Evolutionary conservation across 495 filamentous ascomycete species (phyloP).

Genomic region (Xylaria palmicola): DNA sequence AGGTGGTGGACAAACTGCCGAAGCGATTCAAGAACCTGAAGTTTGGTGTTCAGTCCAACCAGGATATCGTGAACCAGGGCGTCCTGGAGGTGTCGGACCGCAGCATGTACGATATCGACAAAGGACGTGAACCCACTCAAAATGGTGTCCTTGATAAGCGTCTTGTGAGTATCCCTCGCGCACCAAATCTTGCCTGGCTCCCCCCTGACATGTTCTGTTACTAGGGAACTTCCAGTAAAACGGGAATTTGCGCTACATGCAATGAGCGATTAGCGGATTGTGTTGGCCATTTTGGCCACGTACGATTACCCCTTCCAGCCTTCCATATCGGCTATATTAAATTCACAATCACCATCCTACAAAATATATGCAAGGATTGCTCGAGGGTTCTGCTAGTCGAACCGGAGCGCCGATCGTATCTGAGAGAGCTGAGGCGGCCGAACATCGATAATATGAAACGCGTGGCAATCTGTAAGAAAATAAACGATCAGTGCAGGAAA

Average conservation of each 20-base stretch:
- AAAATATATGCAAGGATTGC: constrained; percentile 92
- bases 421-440: constrained; percentile 76
- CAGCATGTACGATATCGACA: constrained; percentile 82
- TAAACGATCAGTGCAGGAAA: constrained; percentile 87
- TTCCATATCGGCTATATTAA: constrained; percentile 97
- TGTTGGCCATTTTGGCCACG: constrained; percentile 93
- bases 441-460: constrained; percentile 83
- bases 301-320: constrained; percentile 81
- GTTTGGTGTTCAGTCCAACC: constrained; percentile 90
- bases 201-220: constrained; percentile 22
- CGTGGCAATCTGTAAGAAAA: constrained; percentile 74
- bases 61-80: constrained; percentile 91
- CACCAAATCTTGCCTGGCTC: neutral
- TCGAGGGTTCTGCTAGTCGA: constrained; percentile 76
- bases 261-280: constrained; percentile 72
- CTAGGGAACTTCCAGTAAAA: constrained; percentile 77
- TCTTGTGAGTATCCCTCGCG: constrained; percentile 48
- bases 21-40: constrained; percentile 91
- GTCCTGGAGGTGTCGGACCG: constrained; percentile 90
- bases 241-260: constrained; percentile 76
- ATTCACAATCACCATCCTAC: constrained; percentile 81
- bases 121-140: constrained; percentile 63
- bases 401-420: constrained; percentile 64
- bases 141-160: constrained; percentile 85
- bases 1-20: constrained; percentile 81